Evolutionary conservation across 2,329 filamentous ascomycete genomes (phyloP).

Genomic region (Botryotinia globosa): DNA sequence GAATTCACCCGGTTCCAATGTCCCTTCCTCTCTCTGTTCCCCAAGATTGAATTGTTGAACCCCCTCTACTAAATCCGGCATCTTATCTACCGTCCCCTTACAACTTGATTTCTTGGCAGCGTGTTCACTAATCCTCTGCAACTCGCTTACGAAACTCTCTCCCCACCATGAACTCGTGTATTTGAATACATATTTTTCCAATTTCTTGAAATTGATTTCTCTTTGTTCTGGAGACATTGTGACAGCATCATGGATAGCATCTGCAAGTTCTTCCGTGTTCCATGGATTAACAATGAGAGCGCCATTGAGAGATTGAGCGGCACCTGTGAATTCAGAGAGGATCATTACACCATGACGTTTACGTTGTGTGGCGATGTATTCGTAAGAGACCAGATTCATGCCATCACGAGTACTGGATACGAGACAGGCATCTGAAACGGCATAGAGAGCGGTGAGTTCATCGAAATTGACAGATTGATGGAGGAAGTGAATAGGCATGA

Average conservation of each 20-base stretch:
- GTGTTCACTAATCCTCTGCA: slow-evolving; percentile 45
- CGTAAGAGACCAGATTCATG: slow-evolving; percentile 98
- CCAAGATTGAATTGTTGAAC: slow-evolving; percentile 25
- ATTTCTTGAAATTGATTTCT: slow-evolving; percentile 81
- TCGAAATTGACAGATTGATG: slow-evolving; percentile 95
- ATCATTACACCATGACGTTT: slow-evolving; percentile 92
- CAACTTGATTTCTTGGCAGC: slow-evolving; percentile 37
- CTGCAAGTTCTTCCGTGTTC: slow-evolving; percentile 95
- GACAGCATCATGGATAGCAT: slow-evolving; percentile 92
- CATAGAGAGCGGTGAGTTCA: slow-evolving; percentile 90
- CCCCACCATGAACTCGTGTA: slow-evolving; percentile 99
- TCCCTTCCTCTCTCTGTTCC: slow-evolving; percentile 20
- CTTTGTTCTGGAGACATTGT: slow-evolving; percentile 92
- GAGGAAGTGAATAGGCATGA: slow-evolving; percentile 98
- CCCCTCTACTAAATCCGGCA: slow-evolving; percentile 27
- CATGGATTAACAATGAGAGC: slow-evolving; percentile 95
- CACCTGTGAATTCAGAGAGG: slow-evolving; percentile 93
- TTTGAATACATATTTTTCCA: slow-evolving; percentile 94
- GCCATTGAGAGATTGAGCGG: slow-evolving; percentile 90
- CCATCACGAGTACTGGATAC: slow-evolving; percentile 95
- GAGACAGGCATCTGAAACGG: slow-evolving; percentile 86
- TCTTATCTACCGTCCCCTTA: slow-evolving; percentile 12
- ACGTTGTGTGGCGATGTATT: slow-evolving; percentile 93
- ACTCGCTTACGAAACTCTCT: slow-evolving; percentile 83
- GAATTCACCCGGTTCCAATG: slow-evolving; percentile 20